Conservation (phyloP, 345 rosid species). For the Gossypium stocksii region DNA sequence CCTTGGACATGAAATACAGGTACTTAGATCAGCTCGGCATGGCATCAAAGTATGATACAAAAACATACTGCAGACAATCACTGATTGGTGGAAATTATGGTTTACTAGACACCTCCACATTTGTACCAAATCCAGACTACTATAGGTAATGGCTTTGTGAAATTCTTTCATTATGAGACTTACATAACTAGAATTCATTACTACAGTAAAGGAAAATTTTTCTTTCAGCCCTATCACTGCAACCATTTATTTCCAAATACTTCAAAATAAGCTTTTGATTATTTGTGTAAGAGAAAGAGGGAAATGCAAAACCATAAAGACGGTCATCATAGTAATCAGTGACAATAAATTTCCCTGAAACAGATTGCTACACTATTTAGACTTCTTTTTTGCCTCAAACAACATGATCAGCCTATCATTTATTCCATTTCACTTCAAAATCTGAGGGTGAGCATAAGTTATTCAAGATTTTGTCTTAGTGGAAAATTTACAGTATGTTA, state of each 20-base stretch:
- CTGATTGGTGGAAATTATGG: slow-evolving; percentile 90
- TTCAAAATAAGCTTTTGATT: background rate
- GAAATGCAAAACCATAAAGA: background rate
- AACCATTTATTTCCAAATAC: background rate
- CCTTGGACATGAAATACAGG: slow-evolving; percentile 38
- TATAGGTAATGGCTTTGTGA: slow-evolving; percentile 44
- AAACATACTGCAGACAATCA: slow-evolving; percentile 93
- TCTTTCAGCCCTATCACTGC: background rate
- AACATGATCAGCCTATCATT: background rate
- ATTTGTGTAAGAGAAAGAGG: background rate
- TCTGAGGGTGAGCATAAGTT: background rate
- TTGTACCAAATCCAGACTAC: slow-evolving; percentile 89
- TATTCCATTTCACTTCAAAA: background rate
- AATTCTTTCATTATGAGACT: no score
- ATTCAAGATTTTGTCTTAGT: background rate
- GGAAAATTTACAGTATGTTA: background rate
- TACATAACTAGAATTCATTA: background rate
- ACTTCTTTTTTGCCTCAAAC: background rate
- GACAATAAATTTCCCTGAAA: background rate
- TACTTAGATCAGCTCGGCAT: slow-evolving; percentile 90
- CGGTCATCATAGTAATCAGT: background rate
- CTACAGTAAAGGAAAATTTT: background rate
- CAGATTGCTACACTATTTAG: background rate
- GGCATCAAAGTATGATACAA: slow-evolving; percentile 62
- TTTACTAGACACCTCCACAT: slow-evolving; percentile 60